Base-by-base conservation (phyloP, 805 yeast species). In the Zygotorulaspora chibaensis region DNA sequence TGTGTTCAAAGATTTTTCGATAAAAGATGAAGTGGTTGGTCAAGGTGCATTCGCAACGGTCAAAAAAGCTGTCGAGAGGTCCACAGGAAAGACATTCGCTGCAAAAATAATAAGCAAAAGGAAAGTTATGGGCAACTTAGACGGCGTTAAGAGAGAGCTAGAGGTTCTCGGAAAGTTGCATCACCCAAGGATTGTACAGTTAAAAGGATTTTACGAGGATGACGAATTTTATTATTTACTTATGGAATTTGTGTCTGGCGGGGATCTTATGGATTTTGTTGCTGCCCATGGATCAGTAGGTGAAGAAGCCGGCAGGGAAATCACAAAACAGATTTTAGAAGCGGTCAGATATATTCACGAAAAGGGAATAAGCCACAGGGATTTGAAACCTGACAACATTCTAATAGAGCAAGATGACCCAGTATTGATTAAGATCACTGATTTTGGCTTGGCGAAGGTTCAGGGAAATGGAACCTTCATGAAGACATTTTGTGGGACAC, bases 31-130 rank as follows among this genome's bases (percentile, higher is more conserved):
- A 58, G 82, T 87, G 12, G 86, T 91, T 1, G 99, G 99, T 1
- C 93, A 88, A 57, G 99, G 99, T n/a, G 98, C 98, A 8, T 91
- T 91, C 74, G 98, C 98, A 5, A 85, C 90, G 1, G 99, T 93
- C 25, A 84, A 88, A 54, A 87, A 87, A 61, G 96, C 95, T 3
- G 80, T 90, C 1, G 93, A 89, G 58, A 76, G 97, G 50, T 67
- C 79, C 6, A 81, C 96, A 0, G 98, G 98, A 11, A 80, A 82
- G 53, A 78, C 91, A 4, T 89, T 72, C 64, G 99, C 99, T 0
- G 95, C 87, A 13, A 93, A 93, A 61, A 88, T 93, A 49, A 90
- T 93, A 30, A 81, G 84, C 44, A 81, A 90, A 56, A 73, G 87
- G 45, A 87, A 88, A 58, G 80, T 91, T 40, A 81, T 84, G 52